phyloP scores from a whole-genome alignment of 177 flowering plant species.

The Telopea speciosissima region DNA sequence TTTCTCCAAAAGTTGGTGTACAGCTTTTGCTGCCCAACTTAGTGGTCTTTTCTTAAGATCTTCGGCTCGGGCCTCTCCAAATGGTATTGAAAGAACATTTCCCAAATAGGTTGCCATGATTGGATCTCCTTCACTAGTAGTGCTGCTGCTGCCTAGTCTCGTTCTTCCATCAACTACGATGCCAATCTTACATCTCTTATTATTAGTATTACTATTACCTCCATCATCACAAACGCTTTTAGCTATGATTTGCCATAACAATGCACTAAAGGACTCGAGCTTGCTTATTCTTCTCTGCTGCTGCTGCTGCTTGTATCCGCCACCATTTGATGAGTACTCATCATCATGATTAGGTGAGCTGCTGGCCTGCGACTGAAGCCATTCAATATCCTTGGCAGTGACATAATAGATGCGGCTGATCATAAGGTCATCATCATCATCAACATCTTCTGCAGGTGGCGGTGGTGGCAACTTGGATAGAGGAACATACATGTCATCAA shows the following conservation, averaged over 20 bases:
- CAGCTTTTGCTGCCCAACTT: slow-evolving; percentile 32
- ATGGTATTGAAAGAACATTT: slow-evolving; percentile 45
- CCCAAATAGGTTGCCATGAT: no score
- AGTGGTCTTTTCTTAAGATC: slow-evolving; percentile 28
- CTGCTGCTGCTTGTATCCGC: no score
- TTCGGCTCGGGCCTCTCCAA: slow-evolving; percentile 12
- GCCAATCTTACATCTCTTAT: slow-evolving; percentile 15
- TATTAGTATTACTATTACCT: not conserved
- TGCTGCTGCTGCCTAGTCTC: slow-evolving; percentile 10
- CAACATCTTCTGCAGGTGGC: not conserved
- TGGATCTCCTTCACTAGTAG: no score
- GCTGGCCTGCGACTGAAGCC: slow-evolving; percentile 22
- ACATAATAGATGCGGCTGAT: slow-evolving; percentile 18
- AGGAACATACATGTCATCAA: slow-evolving; percentile 33
- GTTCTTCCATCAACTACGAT: slow-evolving; percentile 26
- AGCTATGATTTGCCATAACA: slow-evolving; percentile 21
- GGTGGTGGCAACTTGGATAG: slow-evolving; percentile 25
- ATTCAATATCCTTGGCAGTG: slow-evolving; percentile 12
- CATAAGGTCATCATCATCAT: not conserved
- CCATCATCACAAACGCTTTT: not conserved
- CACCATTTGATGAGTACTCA: no score
- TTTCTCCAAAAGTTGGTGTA: slow-evolving; percentile 28
- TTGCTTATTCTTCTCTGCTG: slow-evolving; percentile 9
- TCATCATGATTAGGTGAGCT: no score
- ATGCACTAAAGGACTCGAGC: slow-evolving; percentile 18